A percentile compares a stretch with the other conserved stretches of the same genome.
Evolutionary conservation across 257 asterid genomes (phyloP).

Genomic region (Marsdenia floribunda): DNA sequence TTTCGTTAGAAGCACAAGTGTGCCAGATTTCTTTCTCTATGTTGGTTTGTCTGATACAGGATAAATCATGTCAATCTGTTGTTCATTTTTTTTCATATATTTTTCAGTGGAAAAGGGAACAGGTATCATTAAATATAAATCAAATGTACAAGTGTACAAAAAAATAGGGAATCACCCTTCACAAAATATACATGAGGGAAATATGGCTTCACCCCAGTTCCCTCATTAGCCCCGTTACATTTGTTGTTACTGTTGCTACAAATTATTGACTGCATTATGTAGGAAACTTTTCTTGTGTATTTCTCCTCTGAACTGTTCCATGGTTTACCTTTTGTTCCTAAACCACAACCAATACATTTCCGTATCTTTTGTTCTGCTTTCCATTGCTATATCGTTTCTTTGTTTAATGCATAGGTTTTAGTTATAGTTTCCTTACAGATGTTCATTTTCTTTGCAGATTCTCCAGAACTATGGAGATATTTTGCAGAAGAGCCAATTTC

Average conservation of each 20-base stretch:
- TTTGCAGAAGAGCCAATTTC: slow-evolving; percentile 63
- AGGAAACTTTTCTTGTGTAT: background rate
- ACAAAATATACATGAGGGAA: no score
- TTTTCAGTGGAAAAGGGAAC: no score
- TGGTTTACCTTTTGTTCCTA: background rate
- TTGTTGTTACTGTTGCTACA: background rate
- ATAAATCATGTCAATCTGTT: background rate
- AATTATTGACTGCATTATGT: background rate
- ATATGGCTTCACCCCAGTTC: no score
- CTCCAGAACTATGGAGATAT: slow-evolving; percentile 63
- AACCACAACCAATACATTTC: background rate
- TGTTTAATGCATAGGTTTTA: slow-evolving; percentile 3
- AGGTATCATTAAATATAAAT: no score
- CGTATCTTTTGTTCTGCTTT: background rate
- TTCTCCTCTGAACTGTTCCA: background rate
- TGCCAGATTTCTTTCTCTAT: background rate
- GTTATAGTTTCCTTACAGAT: background rate
- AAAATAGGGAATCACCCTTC: no score
- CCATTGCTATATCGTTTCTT: background rate
- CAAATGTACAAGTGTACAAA: no score
- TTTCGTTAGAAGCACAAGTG: background rate
- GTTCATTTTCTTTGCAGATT: slow-evolving; percentile 43
- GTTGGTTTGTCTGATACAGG: background rate
- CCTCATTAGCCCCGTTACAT: no score
- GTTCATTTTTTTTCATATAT: no score